A percentile compares a stretch with the other conserved stretches of the same genome.
Conservation (phyloP, 1,139 yeast species). For the Zygotorulaspora mrakii region DNA sequence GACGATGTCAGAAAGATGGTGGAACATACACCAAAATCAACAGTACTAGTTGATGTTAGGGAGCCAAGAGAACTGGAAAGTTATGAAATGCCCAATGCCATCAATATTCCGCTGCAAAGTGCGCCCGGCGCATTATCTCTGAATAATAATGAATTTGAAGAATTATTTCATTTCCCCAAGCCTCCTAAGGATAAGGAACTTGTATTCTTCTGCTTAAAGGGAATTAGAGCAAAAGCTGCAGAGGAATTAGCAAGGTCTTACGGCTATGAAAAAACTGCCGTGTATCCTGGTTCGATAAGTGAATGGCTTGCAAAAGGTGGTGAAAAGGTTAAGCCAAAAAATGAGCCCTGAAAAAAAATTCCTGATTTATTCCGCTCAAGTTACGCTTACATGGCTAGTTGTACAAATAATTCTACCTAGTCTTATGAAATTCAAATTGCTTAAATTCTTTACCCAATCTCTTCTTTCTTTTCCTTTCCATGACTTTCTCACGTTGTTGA, state of each 20-base stretch:
- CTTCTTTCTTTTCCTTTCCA: constrained; percentile 93
- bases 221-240: constrained; percentile 86
- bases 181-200: constrained; percentile 69
- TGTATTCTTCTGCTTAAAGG: constrained; percentile 89
- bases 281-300: constrained; percentile 76
- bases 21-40: constrained; percentile 41
- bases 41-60: constrained; percentile 79
- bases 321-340: constrained; percentile 20
- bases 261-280: constrained; percentile 77
- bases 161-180: constrained; percentile 77
- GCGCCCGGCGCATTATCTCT: constrained; percentile 93
- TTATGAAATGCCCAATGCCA: constrained; percentile 75
- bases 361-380: too few relatives aligned
- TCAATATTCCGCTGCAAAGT: constrained; percentile 85
- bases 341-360: neutral
- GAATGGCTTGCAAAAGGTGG: constrained; percentile 67
- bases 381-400: constrained; percentile 6
- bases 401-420: constrained; percentile 17
- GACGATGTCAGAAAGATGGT: constrained; percentile 52
- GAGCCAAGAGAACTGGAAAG: constrained; percentile 75
- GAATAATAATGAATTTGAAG: constrained; percentile 71
- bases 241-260: constrained; percentile 87
- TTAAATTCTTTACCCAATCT: constrained; percentile 87
- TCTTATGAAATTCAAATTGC: constrained; percentile 58
- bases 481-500: constrained; percentile 76